phyloP scores from a whole-genome alignment of 192 early-diverging fungal genomes.

The Entomortierella parvispora region DNA sequence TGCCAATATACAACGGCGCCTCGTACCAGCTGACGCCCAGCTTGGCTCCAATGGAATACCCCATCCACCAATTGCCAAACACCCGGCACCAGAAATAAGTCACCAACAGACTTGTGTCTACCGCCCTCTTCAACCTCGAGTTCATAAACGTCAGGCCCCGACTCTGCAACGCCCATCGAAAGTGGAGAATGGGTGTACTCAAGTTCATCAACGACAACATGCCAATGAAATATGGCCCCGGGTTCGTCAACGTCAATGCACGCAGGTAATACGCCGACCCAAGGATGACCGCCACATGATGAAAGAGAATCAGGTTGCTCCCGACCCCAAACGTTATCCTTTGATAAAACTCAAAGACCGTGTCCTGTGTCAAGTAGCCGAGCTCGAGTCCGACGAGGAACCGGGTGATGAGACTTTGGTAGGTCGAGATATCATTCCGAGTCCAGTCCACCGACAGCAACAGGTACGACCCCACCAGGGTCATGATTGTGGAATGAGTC shows the following conservation, averaged over 20 bases:
- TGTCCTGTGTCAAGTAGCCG: conserved; percentile 31
- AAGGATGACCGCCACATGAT: conserved; percentile 30
- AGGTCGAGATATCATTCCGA: conserved; percentile 29
- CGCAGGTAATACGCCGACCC: conserved; percentile 27
- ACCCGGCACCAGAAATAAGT: conserved; percentile 36
- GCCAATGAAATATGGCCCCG: conserved; percentile 29
- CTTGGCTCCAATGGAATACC: conserved; percentile 16
- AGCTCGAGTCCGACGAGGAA: conserved; percentile 44
- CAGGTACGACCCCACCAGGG: conserved; percentile 11
- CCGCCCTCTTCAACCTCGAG: conserved; percentile 14
- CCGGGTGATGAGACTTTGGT: conserved; percentile 17
- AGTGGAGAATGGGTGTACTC: conserved; percentile 30
- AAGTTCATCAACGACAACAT: conserved; percentile 40
- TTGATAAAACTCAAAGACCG: conserved; percentile 32
- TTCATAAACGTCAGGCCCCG: conserved; percentile 19
- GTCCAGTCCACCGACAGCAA: conserved; percentile 31
- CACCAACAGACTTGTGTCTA: conserved; percentile 30
- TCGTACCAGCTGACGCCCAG: conserved; percentile 30
- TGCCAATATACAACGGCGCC: conserved; percentile 19
- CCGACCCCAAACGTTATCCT: conserved; percentile 16
- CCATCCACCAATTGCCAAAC: conserved; percentile 41
- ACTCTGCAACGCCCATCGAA: conserved; percentile 28
- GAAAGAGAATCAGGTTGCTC: conserved; percentile 34
- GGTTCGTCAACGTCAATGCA: conserved; percentile 19
- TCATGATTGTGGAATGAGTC: conserved; percentile 30